Evolutionary conservation across 805 yeast species (phyloP).

Genomic region (Metschnikowia lunata): DNA sequence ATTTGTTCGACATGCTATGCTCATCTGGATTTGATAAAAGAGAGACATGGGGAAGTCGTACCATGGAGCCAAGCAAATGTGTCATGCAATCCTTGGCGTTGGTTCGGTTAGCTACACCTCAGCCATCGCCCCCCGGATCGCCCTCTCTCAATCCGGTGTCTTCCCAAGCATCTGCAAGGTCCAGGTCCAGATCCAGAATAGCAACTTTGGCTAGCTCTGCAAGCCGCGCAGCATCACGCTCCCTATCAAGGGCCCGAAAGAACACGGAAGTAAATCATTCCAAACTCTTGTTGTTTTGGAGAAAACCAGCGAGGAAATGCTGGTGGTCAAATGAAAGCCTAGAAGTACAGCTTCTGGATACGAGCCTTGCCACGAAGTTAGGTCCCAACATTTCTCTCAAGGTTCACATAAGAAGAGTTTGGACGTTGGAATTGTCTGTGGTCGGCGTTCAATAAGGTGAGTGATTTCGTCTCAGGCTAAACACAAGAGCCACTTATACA

Average conservation of each 20-base stretch:
- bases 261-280: constrained; percentile 39
- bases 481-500: no score
- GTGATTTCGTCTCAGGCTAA: not conserved
- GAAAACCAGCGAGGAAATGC: constrained; percentile 97
- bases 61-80: constrained; percentile 82
- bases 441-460: constrained; percentile 65
- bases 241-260: constrained; percentile 48
- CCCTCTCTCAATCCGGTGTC: constrained; percentile 42
- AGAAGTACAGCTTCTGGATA: constrained; percentile 37
- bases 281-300: constrained; percentile 86
- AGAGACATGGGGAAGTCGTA: constrained; percentile 83
- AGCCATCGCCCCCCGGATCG: constrained; percentile 34
- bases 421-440: constrained; percentile 93
- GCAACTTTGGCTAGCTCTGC: constrained; percentile 56
- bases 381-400: constrained; percentile 41
- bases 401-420: constrained; percentile 86
- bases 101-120: constrained; percentile 48
- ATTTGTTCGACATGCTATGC: constrained; percentile 90
- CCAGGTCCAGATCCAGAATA: constrained; percentile 45
- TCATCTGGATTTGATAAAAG: constrained; percentile 70
- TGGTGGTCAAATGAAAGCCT: constrained; percentile 84
- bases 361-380: constrained; percentile 17
- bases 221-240: constrained; percentile 53
- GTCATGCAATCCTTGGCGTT: constrained; percentile 81
- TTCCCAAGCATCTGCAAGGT: constrained; percentile 34